Percentiles rank a stretch among this genome's conserved stretches.
Conservation (phyloP, 2,329 filamentous ascomycete genomes). For the Penicillium fuscoglaucum region DNA sequence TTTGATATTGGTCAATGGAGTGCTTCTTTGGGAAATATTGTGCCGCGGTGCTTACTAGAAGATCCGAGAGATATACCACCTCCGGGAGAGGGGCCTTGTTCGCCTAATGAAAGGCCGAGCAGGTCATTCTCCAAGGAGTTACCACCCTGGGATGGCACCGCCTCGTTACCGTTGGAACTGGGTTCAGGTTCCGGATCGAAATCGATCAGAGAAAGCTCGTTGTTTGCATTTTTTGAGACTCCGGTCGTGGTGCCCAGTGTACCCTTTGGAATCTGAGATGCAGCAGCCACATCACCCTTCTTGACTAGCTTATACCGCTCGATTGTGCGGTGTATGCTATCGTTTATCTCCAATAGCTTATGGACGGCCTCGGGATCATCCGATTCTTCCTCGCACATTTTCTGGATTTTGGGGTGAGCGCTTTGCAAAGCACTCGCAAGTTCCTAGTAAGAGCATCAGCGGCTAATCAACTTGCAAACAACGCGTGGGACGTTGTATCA, state of each 20-base stretch:
- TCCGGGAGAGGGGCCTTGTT: constrained; percentile 67
- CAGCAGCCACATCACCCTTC: constrained; percentile 84
- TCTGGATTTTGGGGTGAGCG: constrained; percentile 97
- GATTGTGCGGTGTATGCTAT: constrained; percentile 96
- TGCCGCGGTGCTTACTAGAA: constrained; percentile 47
- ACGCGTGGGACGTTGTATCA: not conserved
- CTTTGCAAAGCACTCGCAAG: constrained; percentile 84
- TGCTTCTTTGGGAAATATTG: not conserved
- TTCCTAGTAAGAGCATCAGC: constrained; percentile 56
- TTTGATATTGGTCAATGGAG: constrained; percentile 2
- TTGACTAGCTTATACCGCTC: constrained; percentile 95
- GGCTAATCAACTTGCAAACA: not conserved
- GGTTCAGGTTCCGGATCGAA: constrained; percentile 62
- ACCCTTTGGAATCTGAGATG: constrained; percentile 79
- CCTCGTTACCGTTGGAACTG: constrained; percentile 47
- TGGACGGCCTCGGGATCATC: constrained; percentile 95
- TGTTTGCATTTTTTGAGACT: constrained; percentile 64
- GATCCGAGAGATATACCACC: constrained; percentile 84
- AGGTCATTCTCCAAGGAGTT: constrained; percentile 85
- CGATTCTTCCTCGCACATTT: constrained; percentile 98
- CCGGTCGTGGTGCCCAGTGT: constrained; percentile 69
- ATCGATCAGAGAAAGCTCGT: constrained; percentile 91
- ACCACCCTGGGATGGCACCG: constrained; percentile 51
- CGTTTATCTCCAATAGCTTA: constrained; percentile 94
- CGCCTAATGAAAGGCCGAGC: constrained; percentile 79